phyloP scores from a whole-genome alignment of 495 filamentous ascomycete genomes.

The Tuber brumale region DNA sequence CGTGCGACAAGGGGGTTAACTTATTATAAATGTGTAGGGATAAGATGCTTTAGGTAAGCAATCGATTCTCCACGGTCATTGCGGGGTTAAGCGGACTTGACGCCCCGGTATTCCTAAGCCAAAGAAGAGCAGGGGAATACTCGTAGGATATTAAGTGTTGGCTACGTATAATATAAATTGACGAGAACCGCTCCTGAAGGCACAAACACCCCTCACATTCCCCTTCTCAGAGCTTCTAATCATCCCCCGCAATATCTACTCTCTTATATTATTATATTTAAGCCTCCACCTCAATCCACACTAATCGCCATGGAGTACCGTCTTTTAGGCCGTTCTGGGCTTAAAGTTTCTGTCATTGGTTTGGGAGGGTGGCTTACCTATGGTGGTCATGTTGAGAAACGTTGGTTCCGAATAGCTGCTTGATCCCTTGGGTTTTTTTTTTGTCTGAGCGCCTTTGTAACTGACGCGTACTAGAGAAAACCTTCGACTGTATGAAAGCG shows the following conservation, averaged over 20 bases:
- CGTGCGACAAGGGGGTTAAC: not conserved
- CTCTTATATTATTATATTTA: not conserved
- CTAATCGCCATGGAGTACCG: constrained; percentile 59
- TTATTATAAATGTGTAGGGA: not conserved
- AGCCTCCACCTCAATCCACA: not conserved
- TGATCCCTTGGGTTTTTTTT: not conserved
- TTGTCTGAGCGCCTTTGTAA: constrained; percentile 3
- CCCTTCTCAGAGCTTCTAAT: not conserved
- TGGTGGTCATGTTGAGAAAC: constrained; percentile 66
- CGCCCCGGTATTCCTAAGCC: not conserved
- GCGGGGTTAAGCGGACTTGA: not conserved
- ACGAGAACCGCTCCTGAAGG: not conserved
- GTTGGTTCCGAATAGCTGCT: constrained; percentile 42
- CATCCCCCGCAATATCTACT: not conserved
- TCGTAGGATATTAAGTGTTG: not conserved
- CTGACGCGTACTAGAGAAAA: constrained; percentile 47
- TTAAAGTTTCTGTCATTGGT: constrained; percentile 68
- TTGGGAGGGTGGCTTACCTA: constrained; percentile 74
- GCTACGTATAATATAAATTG: not conserved
- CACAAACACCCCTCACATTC: not conserved
- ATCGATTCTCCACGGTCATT: not conserved
- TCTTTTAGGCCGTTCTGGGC: constrained; percentile 64
- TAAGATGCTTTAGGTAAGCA: not conserved
- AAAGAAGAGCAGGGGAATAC: not conserved
- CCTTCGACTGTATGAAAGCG: constrained; percentile 63